A percentile compares a stretch with the other conserved stretches of the same genome.
Evolutionary conservation across 495 filamentous ascomycete species (phyloP).

Genomic region (Endocarpon pusillum): DNA sequence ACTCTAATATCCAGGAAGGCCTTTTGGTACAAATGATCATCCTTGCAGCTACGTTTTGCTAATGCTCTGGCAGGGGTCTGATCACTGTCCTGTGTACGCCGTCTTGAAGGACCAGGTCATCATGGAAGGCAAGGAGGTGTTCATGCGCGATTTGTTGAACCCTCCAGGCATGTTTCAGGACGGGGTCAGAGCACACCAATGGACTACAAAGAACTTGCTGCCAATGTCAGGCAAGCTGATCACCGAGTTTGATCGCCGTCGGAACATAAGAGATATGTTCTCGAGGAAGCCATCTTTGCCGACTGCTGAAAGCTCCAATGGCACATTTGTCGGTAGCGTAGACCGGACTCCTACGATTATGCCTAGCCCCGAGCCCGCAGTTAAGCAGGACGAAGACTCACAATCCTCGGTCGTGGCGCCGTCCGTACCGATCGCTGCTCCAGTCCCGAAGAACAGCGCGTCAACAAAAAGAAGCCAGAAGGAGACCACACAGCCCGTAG

Average conservation of each 20-base stretch:
- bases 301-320: no score
- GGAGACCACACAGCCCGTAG: background rate
- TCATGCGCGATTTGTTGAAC: conserved; percentile 65
- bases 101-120: conserved; percentile 47
- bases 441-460: background rate
- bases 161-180: conserved; percentile 55
- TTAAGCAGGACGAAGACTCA: background rate
- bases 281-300: conserved; percentile 37
- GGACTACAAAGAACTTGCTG: conserved; percentile 44
- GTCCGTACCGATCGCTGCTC: background rate
- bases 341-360: no score
- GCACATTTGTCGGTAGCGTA: no score
- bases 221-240: conserved; percentile 69
- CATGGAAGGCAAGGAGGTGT: conserved; percentile 27
- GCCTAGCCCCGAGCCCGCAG: background rate
- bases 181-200: conserved; percentile 51
- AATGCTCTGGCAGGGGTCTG: conserved; percentile 47
- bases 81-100: conserved; percentile 89
- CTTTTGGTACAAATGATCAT: conserved; percentile 64
- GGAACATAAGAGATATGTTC: conserved; percentile 91
- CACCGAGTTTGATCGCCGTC: conserved; percentile 70
- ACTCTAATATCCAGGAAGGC: conserved; percentile 90
- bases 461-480: conserved; percentile 7
- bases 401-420: background rate
- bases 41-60: conserved; percentile 9